phyloP scores from a whole-genome alignment of 345 rosid genomes.

The Turritis glabra region DNA sequence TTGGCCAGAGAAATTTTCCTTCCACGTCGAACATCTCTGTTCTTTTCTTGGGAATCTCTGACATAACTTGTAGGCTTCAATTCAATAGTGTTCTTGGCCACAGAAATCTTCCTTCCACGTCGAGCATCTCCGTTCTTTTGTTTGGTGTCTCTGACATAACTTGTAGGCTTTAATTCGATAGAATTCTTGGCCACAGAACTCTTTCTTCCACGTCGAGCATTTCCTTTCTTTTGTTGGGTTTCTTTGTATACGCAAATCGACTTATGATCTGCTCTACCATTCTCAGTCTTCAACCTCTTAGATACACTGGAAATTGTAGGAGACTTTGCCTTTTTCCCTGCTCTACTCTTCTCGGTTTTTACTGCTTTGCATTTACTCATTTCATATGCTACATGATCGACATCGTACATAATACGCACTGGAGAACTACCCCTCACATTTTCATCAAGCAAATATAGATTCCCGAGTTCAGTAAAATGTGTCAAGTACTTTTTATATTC shows the following conservation, averaged over 20 bases:
- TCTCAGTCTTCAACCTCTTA: conserved; percentile 21
- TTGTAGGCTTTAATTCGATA: neutral
- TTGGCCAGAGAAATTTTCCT: conserved; percentile 3
- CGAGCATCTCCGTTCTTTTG: neutral
- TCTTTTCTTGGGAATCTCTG: neutral
- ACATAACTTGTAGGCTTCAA: neutral
- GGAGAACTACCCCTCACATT: conserved; percentile 11
- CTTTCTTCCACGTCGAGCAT: conserved; percentile 14
- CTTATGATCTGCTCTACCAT: neutral
- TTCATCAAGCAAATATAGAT: conserved; percentile 29
- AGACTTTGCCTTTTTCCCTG: neutral
- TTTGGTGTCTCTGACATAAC: neutral
- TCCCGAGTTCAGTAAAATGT: neutral
- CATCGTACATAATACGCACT: neutral
- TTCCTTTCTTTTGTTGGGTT: conserved; percentile 1
- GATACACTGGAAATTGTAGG: neutral
- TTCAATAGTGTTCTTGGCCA: neutral
- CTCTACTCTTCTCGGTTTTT: conserved; percentile 4
- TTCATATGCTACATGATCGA: neutral
- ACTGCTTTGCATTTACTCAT: neutral
- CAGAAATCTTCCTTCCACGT: neutral
- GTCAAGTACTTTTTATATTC: conserved; percentile 23
- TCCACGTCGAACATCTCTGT: neutral
- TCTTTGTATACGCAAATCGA: conserved; percentile 1
- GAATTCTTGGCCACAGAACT: neutral